These are phyloP conservation scores for Chlorella ohadii DNA, from an alignment of 139 green algal species.

Conservation along the genomic window DNA sequence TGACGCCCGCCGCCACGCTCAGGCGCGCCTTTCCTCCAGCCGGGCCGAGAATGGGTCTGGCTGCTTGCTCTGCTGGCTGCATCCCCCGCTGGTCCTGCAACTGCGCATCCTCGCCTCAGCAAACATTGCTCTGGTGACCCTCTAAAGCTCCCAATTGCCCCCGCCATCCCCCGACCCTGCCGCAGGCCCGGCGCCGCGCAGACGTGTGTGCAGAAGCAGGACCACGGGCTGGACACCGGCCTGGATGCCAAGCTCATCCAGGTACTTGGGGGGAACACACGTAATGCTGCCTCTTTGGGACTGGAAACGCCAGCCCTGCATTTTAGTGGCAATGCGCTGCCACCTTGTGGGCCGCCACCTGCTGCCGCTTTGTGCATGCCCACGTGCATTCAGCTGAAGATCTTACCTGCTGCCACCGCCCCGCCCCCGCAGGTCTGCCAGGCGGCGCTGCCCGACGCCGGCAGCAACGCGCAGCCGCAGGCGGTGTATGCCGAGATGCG, in stretches of 20 bases:
- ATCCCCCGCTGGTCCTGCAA: too few species aligned
- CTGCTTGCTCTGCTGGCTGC: too few species aligned
- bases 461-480: slow-evolving; percentile 34
- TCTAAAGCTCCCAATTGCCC: too few species aligned
- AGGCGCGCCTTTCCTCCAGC: slow-evolving; percentile 26
- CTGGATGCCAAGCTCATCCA: slow-evolving; percentile 88
- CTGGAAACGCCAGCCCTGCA: too few species aligned
- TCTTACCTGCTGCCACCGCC: background rate
- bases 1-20: slow-evolving; percentile 83
- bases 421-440: slow-evolving; percentile 48
- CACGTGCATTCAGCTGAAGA: too few species aligned
- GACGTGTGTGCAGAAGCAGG: slow-evolving; percentile 71
- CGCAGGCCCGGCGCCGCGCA: slow-evolving; percentile 78
- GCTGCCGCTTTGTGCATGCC: too few species aligned
- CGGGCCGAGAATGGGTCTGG: too few species aligned
- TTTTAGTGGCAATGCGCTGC: too few species aligned
- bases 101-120: too few species aligned
- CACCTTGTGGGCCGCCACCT: too few species aligned
- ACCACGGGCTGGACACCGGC: slow-evolving; percentile 87
- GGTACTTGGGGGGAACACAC: slow-evolving; percentile 45
- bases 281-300: too few species aligned
- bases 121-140: too few species aligned
- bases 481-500: slow-evolving; percentile 79
- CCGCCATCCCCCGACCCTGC: background rate
- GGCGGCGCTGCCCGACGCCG: slow-evolving; percentile 57